phyloP scores from a whole-genome alignment of 75 land plant species.

The Cunninghamia lanceolata region DNA sequence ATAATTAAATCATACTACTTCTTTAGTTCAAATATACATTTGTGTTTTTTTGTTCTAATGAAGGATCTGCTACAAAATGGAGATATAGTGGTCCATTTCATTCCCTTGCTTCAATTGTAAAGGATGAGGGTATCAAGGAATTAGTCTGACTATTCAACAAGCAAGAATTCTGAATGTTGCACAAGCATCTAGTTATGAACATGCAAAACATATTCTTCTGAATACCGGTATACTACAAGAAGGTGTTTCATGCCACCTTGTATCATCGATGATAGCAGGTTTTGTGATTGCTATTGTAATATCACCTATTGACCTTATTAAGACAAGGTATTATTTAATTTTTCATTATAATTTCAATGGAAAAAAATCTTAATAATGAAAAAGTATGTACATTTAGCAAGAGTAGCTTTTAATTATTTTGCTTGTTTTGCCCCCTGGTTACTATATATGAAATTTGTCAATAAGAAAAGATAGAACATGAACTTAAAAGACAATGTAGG shows the following conservation, averaged over 20 bases:
- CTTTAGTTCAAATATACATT: not conserved
- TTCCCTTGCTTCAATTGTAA: conserved; percentile 37
- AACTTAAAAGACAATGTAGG: not conserved
- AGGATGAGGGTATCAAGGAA: conserved; percentile 38
- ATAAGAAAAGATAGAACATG: not conserved
- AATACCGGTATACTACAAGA: conserved; percentile 34
- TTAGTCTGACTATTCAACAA: conserved; percentile 42
- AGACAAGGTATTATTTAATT: conserved; percentile 29
- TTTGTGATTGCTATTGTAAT: conserved; percentile 43
- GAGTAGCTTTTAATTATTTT: not conserved
- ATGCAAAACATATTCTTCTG: conserved; percentile 37
- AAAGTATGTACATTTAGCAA: not conserved
- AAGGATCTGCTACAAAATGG: conserved; percentile 14
- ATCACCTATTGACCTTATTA: conserved; percentile 46
- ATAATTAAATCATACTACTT: not conserved
- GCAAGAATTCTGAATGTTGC: conserved; percentile 49
- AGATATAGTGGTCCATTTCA: conserved; percentile 44
- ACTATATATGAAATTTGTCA: not conserved
- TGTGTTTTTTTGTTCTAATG: not conserved
- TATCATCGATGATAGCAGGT: conserved; percentile 45
- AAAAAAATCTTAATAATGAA: not conserved
- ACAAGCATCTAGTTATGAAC: conserved; percentile 43
- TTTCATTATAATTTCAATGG: not conserved
- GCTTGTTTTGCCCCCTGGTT: not conserved
- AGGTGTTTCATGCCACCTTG: conserved; percentile 40